Evolutionary conservation across 495 filamentous ascomycete genomes (phyloP), one percentile per base, ranked within the genome.

Genomic region (Hypoxylon rickii): DNA sequence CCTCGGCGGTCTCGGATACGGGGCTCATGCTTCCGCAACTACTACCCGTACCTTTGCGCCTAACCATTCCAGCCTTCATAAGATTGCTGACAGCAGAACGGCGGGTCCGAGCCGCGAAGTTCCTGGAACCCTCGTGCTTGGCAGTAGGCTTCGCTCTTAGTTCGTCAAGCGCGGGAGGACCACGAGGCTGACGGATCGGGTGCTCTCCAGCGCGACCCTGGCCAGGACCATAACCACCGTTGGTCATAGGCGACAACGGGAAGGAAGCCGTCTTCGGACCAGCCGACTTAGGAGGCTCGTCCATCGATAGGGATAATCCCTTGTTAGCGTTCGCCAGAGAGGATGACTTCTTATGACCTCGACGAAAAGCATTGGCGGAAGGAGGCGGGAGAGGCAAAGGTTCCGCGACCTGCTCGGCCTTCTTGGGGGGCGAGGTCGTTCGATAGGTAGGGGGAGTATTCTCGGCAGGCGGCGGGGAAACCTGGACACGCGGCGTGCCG

Each of bases 91-190:
- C 85, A 12, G 95, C 95, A 62, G 87, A 89, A 55, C 93, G 92
- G 41, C 94, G 92, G 64, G 94, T 92, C 57, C 93, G 93, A 24
- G 90, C 87, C 15, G 89, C 87, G 72, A 99, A 99, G 75, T 99
- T 99, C 81, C 96, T 96, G 84, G 93, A 96, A 29, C 95, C 94
- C 65, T 96, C 93, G 58, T 94, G 86, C 73, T 92, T 96, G 38
- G 90, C 86, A 3, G 94, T 99, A 4, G 94, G 94, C 72, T 91
- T 92, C 19, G 86, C 84, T 54, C 86, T 81, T 49, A 99, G 84
- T 71, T 99, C 93, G 59, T 99, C 95, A 37, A 97, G 78, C 1
- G 89, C 83, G 3, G 95, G 95, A 13, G 94, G 94, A 22, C 92
- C 92, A 64, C 92, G 89, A 40, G 94, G 94, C 71, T 97, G 95